A percentile compares a stretch with the other conserved stretches of the same genome.
Conservation (phyloP, 495 filamentous ascomycete species). For the Xylaria cubensis region DNA sequence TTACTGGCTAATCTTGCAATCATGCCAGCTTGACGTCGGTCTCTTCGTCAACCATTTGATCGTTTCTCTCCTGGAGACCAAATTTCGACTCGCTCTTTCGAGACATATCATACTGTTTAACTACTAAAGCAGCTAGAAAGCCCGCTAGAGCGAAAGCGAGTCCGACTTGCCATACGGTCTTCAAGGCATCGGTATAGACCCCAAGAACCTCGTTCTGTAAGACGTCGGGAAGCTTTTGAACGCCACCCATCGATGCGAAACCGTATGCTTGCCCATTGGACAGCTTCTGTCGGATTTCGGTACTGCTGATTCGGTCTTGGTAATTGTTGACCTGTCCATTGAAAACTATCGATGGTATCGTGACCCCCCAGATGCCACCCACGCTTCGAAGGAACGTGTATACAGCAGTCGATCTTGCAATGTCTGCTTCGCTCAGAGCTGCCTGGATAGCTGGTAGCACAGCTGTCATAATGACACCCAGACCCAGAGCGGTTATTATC, state of each 20-base stretch:
- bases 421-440: not conserved
- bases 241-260: not conserved
- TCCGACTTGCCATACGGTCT: conserved; percentile 3
- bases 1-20: too few relatives aligned
- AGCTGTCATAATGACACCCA: not conserved
- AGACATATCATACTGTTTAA: not conserved
- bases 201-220: not conserved
- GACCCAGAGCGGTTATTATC: not conserved
- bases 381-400: conserved; percentile 2
- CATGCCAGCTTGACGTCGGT: too few relatives aligned
- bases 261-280: conserved; percentile 2
- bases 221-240: not conserved
- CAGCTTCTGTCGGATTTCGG: not conserved
- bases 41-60: too few relatives aligned
- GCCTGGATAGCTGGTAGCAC: not conserved
- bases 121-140: not conserved
- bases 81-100: not conserved
- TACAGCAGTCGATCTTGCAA: not conserved
- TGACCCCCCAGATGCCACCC: too few relatives aligned
- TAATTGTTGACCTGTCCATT: not conserved
- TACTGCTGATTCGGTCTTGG: not conserved
- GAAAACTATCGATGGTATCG: too few relatives aligned
- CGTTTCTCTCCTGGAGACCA: not conserved
- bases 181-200: not conserved
- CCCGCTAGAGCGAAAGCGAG: not conserved